Evolutionary conservation across 73 alveolate genomes (phyloP), one percentile per base, ranked within the genome.

Genomic region (Stentor coeruleus): DNA sequence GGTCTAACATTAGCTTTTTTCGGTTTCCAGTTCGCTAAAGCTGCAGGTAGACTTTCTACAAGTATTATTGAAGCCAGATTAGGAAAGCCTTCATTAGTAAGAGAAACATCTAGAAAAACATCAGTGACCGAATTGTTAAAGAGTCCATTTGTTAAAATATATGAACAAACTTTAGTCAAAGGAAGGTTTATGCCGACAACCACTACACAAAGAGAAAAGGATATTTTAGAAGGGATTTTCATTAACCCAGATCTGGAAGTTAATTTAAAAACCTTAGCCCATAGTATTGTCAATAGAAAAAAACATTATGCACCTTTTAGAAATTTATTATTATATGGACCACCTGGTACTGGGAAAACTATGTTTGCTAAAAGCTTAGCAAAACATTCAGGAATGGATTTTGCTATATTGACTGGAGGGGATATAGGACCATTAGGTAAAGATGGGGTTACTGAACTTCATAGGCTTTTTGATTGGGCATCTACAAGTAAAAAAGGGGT

Each of bases 281-380:
- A 91, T 77, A 91, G 95, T 15, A 86, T 90, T 11, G 74, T 90
- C 35, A 90, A 90, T 76, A 76, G 89, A 35, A 87, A 84, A 74
- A 90, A 90, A 87, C 96, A 90, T 84, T 87, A 66, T 59, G 93
- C 95, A 42, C 96, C 96, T 3, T 40, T 75, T 60, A 91, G 96
- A 84, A 95, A 94, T 81, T 86, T 94, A 33, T 80, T 94, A 76
- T 93, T 94, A 74, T 94, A 94, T 82, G 99, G 99, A 26, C 98
- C 99, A 2, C 99, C 99, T 59, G 99, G 99, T 30, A 94, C 99
- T 3, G 99, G 99, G 74, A 94, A 94, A 85, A 94, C 99, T 1
- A 84, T 91, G 42, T 94, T 94, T 74, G 99, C 99, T 26, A 90
- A 95, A 79, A 93, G 93, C 41, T 88, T 87, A 36, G 96, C 95